A percentile compares a stretch with the other conserved stretches of the same genome.
Conservation (phyloP, 2,329 filamentous ascomycete species). For the Paramyrothecium roridum region DNA sequence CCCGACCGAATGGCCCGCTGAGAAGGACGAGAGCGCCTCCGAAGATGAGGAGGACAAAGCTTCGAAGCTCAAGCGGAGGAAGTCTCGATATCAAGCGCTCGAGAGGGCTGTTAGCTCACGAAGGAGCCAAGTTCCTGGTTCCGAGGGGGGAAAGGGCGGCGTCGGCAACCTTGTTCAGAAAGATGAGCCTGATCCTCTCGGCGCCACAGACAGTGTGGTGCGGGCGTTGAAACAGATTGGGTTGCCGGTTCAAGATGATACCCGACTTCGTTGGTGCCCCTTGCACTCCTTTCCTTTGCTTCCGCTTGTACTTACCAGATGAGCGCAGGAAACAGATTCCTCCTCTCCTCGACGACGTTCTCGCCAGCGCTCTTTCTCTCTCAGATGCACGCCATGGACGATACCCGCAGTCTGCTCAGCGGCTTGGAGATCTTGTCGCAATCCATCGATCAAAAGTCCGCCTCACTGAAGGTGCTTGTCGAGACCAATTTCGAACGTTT, state of each 20-base stretch:
- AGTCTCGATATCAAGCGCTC: constrained; percentile 81
- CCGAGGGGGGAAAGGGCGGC: constrained; percentile 63
- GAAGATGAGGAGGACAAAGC: constrained; percentile 54
- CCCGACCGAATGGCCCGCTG: constrained; percentile 81
- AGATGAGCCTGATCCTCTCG: constrained; percentile 90
- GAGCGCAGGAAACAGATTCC: constrained; percentile 75
- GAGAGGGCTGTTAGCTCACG: constrained; percentile 70
- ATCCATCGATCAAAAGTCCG: constrained; percentile 97
- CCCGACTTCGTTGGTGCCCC: constrained; percentile 61
- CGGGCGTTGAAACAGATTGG: constrained; percentile 73
- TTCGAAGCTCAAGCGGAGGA: constrained; percentile 54
- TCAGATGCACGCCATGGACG: constrained; percentile 82
- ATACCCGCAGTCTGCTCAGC: constrained; percentile 74
- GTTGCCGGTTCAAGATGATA: constrained; percentile 79
- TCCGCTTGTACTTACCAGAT: constrained; percentile 14
- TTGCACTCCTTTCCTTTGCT: neutral
- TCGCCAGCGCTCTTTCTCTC: constrained; percentile 89
- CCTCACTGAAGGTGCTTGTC: constrained; percentile 91
- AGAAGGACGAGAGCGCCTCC: constrained; percentile 68
- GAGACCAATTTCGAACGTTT: constrained; percentile 99
- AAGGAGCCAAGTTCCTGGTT: constrained; percentile 63
- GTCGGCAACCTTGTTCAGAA: constrained; percentile 78
- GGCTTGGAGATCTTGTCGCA: constrained; percentile 83
- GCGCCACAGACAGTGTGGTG: constrained; percentile 84
- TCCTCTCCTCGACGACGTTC: constrained; percentile 94